These are phyloP conservation scores for Chaetoscypha palmicola DNA, from an alignment of 2,329 filamentous ascomycete genomes.

Conservation along the genomic window DNA sequence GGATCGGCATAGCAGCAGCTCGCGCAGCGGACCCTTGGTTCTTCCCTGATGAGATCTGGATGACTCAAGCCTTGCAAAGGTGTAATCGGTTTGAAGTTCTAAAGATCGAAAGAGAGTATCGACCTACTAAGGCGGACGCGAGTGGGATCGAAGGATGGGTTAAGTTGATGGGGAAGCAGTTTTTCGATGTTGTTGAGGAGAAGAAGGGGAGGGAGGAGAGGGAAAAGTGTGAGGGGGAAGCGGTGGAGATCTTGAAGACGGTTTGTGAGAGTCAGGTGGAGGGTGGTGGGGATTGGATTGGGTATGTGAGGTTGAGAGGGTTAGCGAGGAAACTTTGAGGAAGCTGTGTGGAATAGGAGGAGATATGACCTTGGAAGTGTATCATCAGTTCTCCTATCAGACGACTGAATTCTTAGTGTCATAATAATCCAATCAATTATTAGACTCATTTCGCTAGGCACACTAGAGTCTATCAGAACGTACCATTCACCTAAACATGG, in stretches of 20 bases:
- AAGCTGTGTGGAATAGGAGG: not conserved
- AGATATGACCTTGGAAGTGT: not conserved
- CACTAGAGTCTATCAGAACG: too few species aligned
- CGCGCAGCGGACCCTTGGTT: conserved; percentile 58
- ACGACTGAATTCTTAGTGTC: too few species aligned
- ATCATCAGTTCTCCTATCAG: too few species aligned
- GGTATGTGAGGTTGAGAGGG: conserved; percentile 48
- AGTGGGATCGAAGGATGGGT: conserved; percentile 62
- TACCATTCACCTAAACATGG: too few species aligned
- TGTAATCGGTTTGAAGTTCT: conserved; percentile 35
- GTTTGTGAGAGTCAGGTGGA: conserved; percentile 51
- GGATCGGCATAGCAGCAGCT: conserved; percentile 43
- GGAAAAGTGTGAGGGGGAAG: conserved; percentile 47
- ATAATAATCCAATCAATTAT: too few species aligned
- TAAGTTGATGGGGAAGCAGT: conserved; percentile 52
- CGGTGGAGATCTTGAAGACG: conserved; percentile 45
- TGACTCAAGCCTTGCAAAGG: conserved; percentile 37
- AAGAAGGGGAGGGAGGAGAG: conserved; percentile 36
- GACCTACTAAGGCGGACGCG: conserved; percentile 52
- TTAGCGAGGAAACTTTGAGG: conserved; percentile 36
- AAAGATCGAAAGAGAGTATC: conserved; percentile 54
- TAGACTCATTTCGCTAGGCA: too few species aligned
- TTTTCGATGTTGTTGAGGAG: conserved; percentile 47
- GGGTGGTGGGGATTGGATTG: conserved; percentile 41
- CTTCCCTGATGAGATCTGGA: conserved; percentile 60